phyloP scores from a whole-genome alignment of 83 land plant species.

The Diphasiastrum complanatum region DNA sequence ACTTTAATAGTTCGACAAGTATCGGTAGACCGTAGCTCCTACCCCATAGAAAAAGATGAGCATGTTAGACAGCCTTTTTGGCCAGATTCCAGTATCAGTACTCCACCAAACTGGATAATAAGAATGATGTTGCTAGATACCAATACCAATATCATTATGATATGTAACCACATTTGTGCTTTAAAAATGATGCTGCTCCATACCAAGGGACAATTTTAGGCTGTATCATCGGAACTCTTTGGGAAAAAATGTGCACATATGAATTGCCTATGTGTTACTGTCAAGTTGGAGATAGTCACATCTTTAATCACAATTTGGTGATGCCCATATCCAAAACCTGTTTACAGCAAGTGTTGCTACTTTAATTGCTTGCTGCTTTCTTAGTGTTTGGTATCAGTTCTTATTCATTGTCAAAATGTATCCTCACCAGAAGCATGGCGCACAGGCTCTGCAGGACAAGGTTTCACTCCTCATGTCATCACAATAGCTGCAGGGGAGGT shows the following conservation, averaged over 20 bases:
- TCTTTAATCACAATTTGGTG: neutral
- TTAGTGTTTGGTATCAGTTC: neutral
- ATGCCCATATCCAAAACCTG: neutral
- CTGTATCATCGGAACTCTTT: too few species aligned
- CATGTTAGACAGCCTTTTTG: too few species aligned
- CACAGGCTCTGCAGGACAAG: slow-evolving; percentile 55
- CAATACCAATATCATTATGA: too few species aligned
- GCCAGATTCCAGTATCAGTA: too few species aligned
- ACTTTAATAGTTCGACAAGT: too few species aligned
- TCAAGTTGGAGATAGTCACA: neutral
- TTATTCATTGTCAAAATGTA: neutral
- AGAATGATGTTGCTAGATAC: too few species aligned
- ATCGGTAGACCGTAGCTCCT: too few species aligned
- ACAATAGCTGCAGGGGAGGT: slow-evolving; percentile 71
- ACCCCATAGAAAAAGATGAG: too few species aligned
- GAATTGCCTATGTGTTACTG: neutral
- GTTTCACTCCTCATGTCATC: slow-evolving; percentile 74
- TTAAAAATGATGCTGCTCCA: too few species aligned
- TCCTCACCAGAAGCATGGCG: slow-evolving; percentile 47
- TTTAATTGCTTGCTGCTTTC: slow-evolving; percentile 5
- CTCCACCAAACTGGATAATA: too few species aligned
- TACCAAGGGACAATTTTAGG: too few species aligned
- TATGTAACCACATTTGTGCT: too few species aligned
- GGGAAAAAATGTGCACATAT: neutral
- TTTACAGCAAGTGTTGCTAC: neutral